Percentiles rank a stretch among this genome's conserved stretches.
These are phyloP conservation scores for Lathyrus oleraceus DNA, from an alignment of 306 rosid genomes.

Conservation along the genomic window DNA sequence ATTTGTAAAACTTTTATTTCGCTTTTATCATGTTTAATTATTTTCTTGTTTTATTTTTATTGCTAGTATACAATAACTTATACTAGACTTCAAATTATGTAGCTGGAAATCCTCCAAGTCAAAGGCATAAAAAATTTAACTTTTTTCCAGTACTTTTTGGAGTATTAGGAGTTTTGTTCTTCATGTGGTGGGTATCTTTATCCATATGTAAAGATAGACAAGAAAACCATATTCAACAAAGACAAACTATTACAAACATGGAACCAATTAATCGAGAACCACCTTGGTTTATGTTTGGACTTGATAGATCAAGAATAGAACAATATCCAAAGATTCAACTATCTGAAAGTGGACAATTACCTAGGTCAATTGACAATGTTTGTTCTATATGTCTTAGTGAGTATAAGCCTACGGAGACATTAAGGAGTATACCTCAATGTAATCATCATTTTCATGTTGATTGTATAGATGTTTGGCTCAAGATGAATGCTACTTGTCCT, in stretches of 20 bases:
- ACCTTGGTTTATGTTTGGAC: constrained; percentile 30
- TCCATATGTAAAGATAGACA: not conserved
- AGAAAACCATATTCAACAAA: not conserved
- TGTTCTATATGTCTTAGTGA: constrained; percentile 73
- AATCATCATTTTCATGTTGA: constrained; percentile 64
- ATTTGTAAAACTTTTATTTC: too few relatives aligned
- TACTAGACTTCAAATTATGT: not conserved
- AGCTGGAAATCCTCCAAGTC: constrained; percentile 23
- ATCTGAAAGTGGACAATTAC: constrained; percentile 55
- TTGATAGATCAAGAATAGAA: constrained; percentile 54
- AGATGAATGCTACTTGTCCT: constrained; percentile 69
- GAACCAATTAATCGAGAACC: constrained; percentile 13
- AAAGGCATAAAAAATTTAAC: not conserved
- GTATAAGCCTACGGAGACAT: constrained; percentile 57
- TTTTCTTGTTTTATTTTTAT: too few relatives aligned
- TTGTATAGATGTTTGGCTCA: constrained; percentile 78
- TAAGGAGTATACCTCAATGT: constrained; percentile 72
- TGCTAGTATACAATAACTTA: constrained; percentile 8
- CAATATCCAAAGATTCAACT: constrained; percentile 51
- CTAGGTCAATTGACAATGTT: constrained; percentile 51
- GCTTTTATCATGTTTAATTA: too few relatives aligned
- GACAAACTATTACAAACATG: not conserved
- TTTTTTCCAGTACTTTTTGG: constrained; percentile 22
- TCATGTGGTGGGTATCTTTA: constrained; percentile 34
- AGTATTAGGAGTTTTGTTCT: constrained; percentile 43